Base-by-base conservation (phyloP, 257 asterid species). In the Salvia hispanica region DNA sequence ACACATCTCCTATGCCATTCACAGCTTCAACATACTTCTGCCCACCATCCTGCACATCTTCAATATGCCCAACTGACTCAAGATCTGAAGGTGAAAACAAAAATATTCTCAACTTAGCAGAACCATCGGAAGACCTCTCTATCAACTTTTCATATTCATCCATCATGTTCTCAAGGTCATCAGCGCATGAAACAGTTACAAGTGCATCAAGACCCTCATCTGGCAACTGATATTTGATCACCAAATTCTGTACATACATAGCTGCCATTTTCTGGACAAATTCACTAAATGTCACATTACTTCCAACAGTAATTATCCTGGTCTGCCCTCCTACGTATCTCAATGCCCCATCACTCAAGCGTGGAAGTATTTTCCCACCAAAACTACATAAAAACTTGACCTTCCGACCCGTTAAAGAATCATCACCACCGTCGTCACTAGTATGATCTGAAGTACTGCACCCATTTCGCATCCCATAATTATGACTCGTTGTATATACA, bases 281-380 rank as follows among this genome's bases (percentile, higher is more conserved):
- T 59, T 85, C 96, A 40, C 67, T 66, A 67, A 83, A 91, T 64
- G 78, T 77, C 36, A 83, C 72, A 77, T 86, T 88, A 77, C 87
- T 83, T 74, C 84, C 86, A 44, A 94, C 79, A 59, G 88, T 87
- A 63, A 91, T 78, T 59, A 94, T 94, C 85, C 96, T 85, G 68
- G 98, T 94, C 69, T 88, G 96, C 70, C 99, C 99, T 68, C 98
- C 98, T 62, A 91, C 98, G 58, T 91, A 94, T 81, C 99, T 87
- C 80, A 94, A 76, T 0, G 86, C 79, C 56, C 96, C 92, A 61
- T 94, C 99, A 78, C 93, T 86, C 46, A 94, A 84, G 54, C 99
- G 85, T 1, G 99, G 99, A 70, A 91, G 53, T 72, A 94, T 91
- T 72, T 86, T 91, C 78, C 99, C 99, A 67, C 96, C 98, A 74